Base-by-base conservation (phyloP, 2,329 filamentous ascomycete genomes). In the Atkinsonella hypoxylon region DNA sequence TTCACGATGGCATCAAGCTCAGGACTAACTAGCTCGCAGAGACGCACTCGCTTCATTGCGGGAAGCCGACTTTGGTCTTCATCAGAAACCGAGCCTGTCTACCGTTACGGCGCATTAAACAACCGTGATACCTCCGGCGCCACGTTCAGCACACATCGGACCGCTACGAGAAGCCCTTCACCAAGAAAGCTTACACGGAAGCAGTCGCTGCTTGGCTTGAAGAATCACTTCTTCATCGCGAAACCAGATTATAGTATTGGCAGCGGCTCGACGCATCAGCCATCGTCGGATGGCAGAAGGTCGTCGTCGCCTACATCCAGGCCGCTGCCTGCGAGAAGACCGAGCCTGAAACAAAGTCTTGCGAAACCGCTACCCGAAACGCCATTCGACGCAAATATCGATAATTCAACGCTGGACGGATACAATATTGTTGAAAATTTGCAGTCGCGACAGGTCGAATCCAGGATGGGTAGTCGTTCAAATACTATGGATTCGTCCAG, bases 301-400 rank as follows among this genome's bases (percentile, higher is more conserved):
- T 53, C 55, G 44, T 52, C 55, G 26, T 54, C 54, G 42, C 41
- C 52, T 31, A 51, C 48, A 50, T 50, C 61, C 15, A 47, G 49
- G 46, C 46, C 38, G 45, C 68, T 75, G 65, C 75, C 80, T 79
- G 76, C 66, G 52, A 70, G 74, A 56, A 75, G 71, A 57, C 54
- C 78, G 61, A 81, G 73, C 56, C 64, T 80, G 47, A 76, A 78
- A 59, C 68, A 75, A 52, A 80, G 76, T 57, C 75, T 81, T 55
- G 71, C 72, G 57, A 81, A 81, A 62, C 77, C 78, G 46, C 62
- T 81, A 20, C 78, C 77, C 36, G 70, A 74, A 53, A 70, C 76
- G 22, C 76, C 77, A 26, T 68, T 49, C 31, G 53, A 53, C 51
- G 47, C 50, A 31, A 56, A 56, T 45, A 58, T 57, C 46, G 50